Base-by-base conservation (phyloP, 2,329 filamentous ascomycete species). In the Penicillium rolfsii region DNA sequence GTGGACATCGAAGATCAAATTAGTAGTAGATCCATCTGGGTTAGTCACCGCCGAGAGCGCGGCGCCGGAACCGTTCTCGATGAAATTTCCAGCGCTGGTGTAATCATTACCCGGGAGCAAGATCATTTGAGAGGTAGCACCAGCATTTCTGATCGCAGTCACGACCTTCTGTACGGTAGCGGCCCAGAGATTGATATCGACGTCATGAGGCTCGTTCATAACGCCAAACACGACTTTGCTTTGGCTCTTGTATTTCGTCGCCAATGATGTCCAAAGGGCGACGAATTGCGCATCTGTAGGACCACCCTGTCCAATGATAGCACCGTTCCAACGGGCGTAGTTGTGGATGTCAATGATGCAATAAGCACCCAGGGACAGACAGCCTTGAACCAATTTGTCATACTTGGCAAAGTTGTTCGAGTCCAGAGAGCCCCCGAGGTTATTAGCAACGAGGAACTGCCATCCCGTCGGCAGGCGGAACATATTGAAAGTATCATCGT, bases 281-380 rank as follows among this genome's bases (percentile, higher is more conserved):
- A 40, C n/a, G 50, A 53, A 53, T 26, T 53, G 50, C 11, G 26
- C 50, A n/a, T 53, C 50, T 6, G 50, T 53, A 24, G 50, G 50
- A 41, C 50, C 50, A 22, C 50, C 50, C 30, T 53, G 50, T 53
- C 50, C 50, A 26, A 53, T 53, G 12, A 53, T 22, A 24, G 19
- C 50, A 28, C 50, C 50, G 8, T 53, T 53, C 50, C 50, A 53
- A n/a, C 50, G 50, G 9, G 50, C 50, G 14, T 53, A 53, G 35
- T 53, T 53, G 36, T 53, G 50, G 9, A 53, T 28, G n/a, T 53
- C 50, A n/a, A 53, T 36, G 5, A 53, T 53, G 22, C 50, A 53
- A n/a, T 53, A 40, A n/a, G 36, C 35, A 8, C 50, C 50, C 19
- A 53, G 36, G 5, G 50, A 53, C 6, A 53, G 50, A 41, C 50